Conservation (phyloP, 139 green algal species). For the Haematococcus lacustris region DNA sequence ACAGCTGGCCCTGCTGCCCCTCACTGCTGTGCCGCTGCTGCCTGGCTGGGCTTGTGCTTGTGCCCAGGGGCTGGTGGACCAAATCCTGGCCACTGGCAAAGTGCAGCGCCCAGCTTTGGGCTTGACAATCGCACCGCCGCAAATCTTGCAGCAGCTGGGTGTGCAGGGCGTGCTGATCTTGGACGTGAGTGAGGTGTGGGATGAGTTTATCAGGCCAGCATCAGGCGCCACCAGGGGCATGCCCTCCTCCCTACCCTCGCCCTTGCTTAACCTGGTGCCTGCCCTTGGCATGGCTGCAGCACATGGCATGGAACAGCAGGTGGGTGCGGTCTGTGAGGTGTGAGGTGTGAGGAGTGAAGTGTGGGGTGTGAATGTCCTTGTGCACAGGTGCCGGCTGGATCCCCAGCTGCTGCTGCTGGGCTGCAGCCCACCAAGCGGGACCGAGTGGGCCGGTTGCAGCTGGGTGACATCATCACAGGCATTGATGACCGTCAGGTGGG, state of each 20-base stretch:
- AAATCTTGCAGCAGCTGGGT: slow-evolving; percentile 34
- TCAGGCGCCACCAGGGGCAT: background rate
- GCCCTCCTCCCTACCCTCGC: background rate
- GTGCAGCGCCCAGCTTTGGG: slow-evolving; percentile 61
- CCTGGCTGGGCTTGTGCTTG: too few species aligned
- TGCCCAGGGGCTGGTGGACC: slow-evolving; percentile 38
- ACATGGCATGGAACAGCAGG: background rate
- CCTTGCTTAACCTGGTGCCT: background rate
- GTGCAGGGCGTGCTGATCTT: slow-evolving; percentile 65
- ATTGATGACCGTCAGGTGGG: slow-evolving; percentile 37
- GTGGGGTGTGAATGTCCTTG: background rate
- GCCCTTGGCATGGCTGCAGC: too few species aligned
- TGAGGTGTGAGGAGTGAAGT: background rate
- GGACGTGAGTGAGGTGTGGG: slow-evolving; percentile 37
- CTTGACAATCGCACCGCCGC: slow-evolving; percentile 65
- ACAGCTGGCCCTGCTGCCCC: too few species aligned
- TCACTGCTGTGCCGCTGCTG: too few species aligned
- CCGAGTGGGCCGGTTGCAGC: slow-evolving; percentile 14
- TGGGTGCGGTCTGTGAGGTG: background rate
- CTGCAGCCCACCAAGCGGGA: slow-evolving; percentile 56
- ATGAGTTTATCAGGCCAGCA: slow-evolving; percentile 20
- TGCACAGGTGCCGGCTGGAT: slow-evolving; percentile 25
- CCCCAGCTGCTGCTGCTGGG: slow-evolving; percentile 20
- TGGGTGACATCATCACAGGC: slow-evolving; percentile 67
- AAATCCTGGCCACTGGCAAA: slow-evolving; percentile 58